Conservation (phyloP, 305 asterid species). For the Fraxinus latifolia region DNA sequence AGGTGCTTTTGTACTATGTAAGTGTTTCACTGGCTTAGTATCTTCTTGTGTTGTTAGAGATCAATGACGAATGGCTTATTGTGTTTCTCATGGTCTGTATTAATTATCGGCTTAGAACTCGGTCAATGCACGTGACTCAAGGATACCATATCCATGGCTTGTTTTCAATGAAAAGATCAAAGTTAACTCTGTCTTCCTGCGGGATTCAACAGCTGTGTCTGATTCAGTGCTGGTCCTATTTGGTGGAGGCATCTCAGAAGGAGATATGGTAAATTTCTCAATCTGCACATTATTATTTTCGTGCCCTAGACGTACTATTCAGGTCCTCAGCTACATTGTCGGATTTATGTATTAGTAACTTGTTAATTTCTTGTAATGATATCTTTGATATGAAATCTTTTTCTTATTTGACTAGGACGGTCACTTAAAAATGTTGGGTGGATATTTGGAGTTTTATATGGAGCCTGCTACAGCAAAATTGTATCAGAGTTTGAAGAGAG, state of each 20-base stretch:
- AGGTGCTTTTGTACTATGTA: constrained; percentile 72
- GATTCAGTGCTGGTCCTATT: constrained; percentile 84
- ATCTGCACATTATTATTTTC: constrained; percentile 15
- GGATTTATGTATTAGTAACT: constrained; percentile 4
- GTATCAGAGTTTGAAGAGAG: constrained; percentile 63
- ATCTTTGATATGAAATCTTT: constrained; percentile 13
- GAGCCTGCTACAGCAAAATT: constrained; percentile 62
- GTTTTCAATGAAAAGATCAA: constrained; percentile 90
- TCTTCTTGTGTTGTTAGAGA: constrained; percentile 2
- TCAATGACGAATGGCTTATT: constrained; percentile 9
- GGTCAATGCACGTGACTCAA: constrained; percentile 66
- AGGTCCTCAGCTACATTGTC: background rate
- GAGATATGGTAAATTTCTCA: constrained; percentile 48
- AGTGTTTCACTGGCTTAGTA: constrained; percentile 34
- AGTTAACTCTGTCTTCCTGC: constrained; percentile 81
- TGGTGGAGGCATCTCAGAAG: constrained; percentile 78
- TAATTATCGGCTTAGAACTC: constrained; percentile 58
- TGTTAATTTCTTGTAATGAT: constrained; percentile 17
- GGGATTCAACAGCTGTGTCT: constrained; percentile 89
- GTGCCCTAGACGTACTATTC: background rate
- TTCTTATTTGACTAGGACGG: constrained; percentile 57
- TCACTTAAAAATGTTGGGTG: constrained; percentile 83
- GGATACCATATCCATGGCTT: constrained; percentile 88
- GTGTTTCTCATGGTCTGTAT: constrained; percentile 25
- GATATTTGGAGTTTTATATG: constrained; percentile 90